Evolutionary conservation across 345 rosid genomes (phyloP).

Genomic region (Syzygium aromaticum): DNA sequence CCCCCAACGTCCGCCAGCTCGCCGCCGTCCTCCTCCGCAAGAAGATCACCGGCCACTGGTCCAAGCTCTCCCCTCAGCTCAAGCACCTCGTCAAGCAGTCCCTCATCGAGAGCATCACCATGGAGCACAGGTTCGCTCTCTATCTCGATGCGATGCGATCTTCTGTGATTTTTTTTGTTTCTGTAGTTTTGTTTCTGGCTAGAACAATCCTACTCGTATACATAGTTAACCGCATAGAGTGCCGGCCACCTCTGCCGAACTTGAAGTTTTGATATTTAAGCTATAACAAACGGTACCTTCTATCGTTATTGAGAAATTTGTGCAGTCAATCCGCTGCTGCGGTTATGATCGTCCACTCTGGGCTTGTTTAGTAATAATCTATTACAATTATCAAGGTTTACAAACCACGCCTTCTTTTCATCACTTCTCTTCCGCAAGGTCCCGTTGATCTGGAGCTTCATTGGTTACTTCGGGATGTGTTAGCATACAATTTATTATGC

Average conservation of each 20-base stretch:
- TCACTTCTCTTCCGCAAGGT: background rate
- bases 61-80: slow-evolving; percentile 79
- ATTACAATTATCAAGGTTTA: background rate
- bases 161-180: background rate
- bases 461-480: background rate
- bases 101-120: slow-evolving; percentile 84
- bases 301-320: too few relatives aligned
- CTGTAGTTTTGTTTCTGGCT: background rate
- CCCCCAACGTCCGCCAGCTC: slow-evolving; percentile 96
- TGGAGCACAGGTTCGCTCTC: slow-evolving; percentile 66
- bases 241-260: background rate
- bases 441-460: background rate
- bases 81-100: slow-evolving; percentile 84
- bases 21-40: slow-evolving; percentile 99
- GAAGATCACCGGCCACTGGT: slow-evolving; percentile 98
- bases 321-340: background rate
- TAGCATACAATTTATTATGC: background rate
- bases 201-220: background rate
- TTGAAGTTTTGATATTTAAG: background rate
- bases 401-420: background rate
- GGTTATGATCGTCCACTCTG: background rate
- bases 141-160: background rate
- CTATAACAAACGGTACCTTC: background rate
- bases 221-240: background rate
- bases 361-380: background rate